Conservation (phyloP, 176 grass and related monocot species). For the Pontederia paniculata region DNA sequence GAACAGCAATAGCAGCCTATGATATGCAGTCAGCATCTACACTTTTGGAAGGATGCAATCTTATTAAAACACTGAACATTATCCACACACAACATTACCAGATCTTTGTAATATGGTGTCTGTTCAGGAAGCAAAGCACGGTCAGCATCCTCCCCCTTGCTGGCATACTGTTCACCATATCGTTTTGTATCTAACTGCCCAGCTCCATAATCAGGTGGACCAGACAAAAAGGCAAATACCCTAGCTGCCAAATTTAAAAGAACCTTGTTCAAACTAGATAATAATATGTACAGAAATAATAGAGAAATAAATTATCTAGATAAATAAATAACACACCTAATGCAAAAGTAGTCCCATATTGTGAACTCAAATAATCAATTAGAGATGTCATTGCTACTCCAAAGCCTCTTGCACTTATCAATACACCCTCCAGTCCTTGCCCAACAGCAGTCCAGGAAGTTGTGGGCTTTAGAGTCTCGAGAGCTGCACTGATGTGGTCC, state of each 20-base stretch:
- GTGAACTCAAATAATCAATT: conserved; percentile 69
- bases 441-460: conserved; percentile 67
- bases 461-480: conserved; percentile 71
- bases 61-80: not conserved
- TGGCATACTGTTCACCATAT: conserved; percentile 96
- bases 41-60: conserved; percentile 1
- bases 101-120: conserved; percentile 86
- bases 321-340: conserved; percentile 41
- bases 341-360: conserved; percentile 88
- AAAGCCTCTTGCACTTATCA: conserved; percentile 72
- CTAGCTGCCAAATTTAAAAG: conserved; percentile 46
- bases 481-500: conserved; percentile 51
- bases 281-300: conserved; percentile 12
- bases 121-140: conserved; percentile 79
- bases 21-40: conserved; percentile 17
- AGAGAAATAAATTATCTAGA: not conserved
- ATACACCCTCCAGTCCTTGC: conserved; percentile 65
- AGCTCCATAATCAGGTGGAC: conserved; percentile 87
- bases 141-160: conserved; percentile 74
- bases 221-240: conserved; percentile 91
- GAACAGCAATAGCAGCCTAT: conserved; percentile 89
- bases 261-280: conserved; percentile 13
- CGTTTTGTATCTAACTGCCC: conserved; percentile 81
- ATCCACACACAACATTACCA: conserved; percentile 43
- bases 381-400: conserved; percentile 74